Base-by-base conservation (phyloP, 768 basidiomycete genomes). In the Leucocoprinus birnbaumii region DNA sequence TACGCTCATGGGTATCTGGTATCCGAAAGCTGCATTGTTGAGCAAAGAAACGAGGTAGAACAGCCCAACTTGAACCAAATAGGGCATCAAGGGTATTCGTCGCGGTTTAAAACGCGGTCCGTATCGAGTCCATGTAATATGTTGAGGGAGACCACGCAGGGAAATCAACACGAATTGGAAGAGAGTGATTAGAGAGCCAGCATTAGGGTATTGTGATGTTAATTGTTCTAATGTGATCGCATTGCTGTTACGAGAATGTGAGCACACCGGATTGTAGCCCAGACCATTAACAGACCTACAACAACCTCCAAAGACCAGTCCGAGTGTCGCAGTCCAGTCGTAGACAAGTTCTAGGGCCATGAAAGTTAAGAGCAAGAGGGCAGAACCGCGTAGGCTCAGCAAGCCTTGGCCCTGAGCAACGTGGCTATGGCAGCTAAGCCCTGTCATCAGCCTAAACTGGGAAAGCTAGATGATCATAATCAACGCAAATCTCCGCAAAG, bases 11-110 rank as follows among this genome's bases (percentile, higher is more conserved):
- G 95, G 94, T 56, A 97, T 87, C 38, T 79, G 70, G 66, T 87
- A 94, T 5, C 80, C 88, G 64, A 98, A 96, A 0, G 92, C 94
- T n/a, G 80, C 83, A 71, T 95, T 97, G 68, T 97, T 98, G 60
- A 98, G 74, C 57, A 89, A 65, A 5, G 91, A 94, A 49, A 93
- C 77, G 3, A 78, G 67, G 57, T 89, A 87, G 71, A 95, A 95
- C 34, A 98, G 74, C 1, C 77, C 76, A 45, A 95, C 94, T 69
- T 97, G 94, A 1, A 85, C 69, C 24, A 89, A 62, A 74, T 95
- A 95, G 11, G 85, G 76, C 7, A 71, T 68, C 18, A 96, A 65
- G 4, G 93, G 91, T 10, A 96, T 84, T 58, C 74, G 74, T 6
- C 88, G 80, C 10, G 79, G 76, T 60, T 80, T 82, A 19, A 91